Percentiles rank a stretch among this genome's conserved stretches.
Conservation (phyloP, 2,329 filamentous ascomycete species). For the Neopestalotiopsis sp. region DNA sequence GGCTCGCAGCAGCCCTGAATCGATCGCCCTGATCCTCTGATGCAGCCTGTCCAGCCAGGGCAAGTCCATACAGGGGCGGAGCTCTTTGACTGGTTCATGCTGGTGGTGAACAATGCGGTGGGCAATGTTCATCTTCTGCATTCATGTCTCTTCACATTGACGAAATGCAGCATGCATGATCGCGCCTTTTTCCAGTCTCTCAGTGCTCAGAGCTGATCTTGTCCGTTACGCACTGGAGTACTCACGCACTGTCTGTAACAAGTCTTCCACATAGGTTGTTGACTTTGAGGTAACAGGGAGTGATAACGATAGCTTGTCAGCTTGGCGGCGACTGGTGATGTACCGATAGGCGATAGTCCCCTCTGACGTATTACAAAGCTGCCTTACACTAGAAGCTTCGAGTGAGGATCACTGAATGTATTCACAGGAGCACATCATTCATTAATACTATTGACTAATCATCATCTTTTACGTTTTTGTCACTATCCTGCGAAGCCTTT, state of each 20-base stretch:
- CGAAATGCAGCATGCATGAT: neutral
- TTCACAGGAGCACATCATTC: neutral
- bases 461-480: neutral
- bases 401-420: slow-evolving; percentile 16
- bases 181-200: neutral
- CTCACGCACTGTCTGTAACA: neutral
- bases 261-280: neutral
- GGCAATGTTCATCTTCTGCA: neutral
- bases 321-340: neutral
- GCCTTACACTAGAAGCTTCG: slow-evolving; percentile 24
- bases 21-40: neutral
- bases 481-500: slow-evolving; percentile 13
- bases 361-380: slow-evolving; percentile 49
- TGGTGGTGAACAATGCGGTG: neutral
- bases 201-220: neutral
- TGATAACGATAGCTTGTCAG: neutral
- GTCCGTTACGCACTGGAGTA: neutral
- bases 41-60: neutral
- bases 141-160: neutral
- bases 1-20: slow-evolving; percentile 1
- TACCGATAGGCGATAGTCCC: neutral
- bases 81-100: neutral
- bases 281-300: neutral
- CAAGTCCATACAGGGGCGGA: neutral
- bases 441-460: neutral